Conservation (phyloP, 306 rosid species). For the Prunus padus region DNA sequence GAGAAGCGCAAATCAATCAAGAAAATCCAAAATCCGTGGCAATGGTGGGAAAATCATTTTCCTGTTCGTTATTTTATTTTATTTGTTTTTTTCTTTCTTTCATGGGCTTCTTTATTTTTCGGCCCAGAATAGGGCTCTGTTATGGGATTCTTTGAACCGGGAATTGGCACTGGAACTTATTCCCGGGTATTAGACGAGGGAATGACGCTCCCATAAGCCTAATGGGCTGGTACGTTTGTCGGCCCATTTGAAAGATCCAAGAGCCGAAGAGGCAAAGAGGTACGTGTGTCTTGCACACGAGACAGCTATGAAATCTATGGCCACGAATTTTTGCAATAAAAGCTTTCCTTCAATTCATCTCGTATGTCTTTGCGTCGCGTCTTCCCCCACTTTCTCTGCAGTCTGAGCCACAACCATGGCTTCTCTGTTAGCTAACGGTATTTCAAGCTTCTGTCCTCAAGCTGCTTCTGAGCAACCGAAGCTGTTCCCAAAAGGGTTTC, state of each 20-base stretch:
- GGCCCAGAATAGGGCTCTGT: not conserved
- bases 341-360: not conserved
- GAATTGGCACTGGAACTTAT: not conserved
- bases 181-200: not conserved
- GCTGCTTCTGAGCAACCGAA: conserved; percentile 38
- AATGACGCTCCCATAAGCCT: not conserved
- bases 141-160: not conserved
- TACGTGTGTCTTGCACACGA: conserved; percentile 38
- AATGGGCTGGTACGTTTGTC: not conserved
- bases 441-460: conserved; percentile 57
- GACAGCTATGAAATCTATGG: conserved; percentile 16
- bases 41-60: conserved; percentile 10
- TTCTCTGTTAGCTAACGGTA: conserved; percentile 60
- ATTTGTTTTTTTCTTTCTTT: not conserved
- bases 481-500: conserved; percentile 31
- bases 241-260: not conserved
- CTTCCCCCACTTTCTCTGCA: not conserved
- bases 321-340: not conserved
- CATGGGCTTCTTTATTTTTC: not conserved
- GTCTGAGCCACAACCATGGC: conserved; percentile 51
- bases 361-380: not conserved
- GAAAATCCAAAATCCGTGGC: conserved; percentile 8
- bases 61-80: not conserved
- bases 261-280: not conserved
- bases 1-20: not conserved